Percentiles rank a stretch among this genome's conserved stretches.
Conservation (phyloP, 106 monocot genomes). For the Hemerocallis citrina region DNA sequence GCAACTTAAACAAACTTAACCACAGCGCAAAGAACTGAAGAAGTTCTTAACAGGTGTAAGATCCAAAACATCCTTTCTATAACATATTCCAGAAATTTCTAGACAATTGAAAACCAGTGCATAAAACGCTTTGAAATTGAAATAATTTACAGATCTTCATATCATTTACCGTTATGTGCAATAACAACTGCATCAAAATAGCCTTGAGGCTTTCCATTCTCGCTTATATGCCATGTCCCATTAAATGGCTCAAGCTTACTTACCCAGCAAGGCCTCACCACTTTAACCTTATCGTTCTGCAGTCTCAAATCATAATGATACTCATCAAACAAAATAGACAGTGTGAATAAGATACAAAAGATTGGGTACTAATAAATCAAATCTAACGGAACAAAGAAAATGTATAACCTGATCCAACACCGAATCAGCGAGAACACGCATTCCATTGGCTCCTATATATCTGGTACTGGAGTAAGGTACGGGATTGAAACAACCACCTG, state of each 20-base stretch:
- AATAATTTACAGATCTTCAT: background rate
- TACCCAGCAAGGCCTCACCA: conserved; percentile 94
- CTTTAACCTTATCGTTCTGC: conserved; percentile 45
- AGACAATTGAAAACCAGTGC: too few relatives aligned
- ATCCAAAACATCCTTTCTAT: too few relatives aligned
- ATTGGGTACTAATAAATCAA: background rate
- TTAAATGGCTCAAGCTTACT: conserved; percentile 91
- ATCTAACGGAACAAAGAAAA: conserved; percentile 5
- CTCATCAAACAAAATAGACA: conserved; percentile 14
- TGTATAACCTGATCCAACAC: conserved; percentile 40
- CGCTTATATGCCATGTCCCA: conserved; percentile 80
- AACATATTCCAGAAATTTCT: too few relatives aligned
- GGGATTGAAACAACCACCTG: conserved; percentile 52
- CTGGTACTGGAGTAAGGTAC: conserved; percentile 33
- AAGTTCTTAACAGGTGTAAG: too few relatives aligned
- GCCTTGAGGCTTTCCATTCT: conserved; percentile 63
- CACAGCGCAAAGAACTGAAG: too few relatives aligned
- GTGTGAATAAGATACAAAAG: background rate
- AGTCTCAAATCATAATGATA: conserved; percentile 22
- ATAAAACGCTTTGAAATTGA: background rate
- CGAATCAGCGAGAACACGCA: conserved; percentile 80
- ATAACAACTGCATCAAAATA: conserved; percentile 88
- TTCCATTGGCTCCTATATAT: conserved; percentile 73
- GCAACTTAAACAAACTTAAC: too few relatives aligned
- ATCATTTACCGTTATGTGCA: conserved; percentile 82